Percentiles rank a stretch among this genome's conserved stretches.
phyloP scores from a whole-genome alignment of 1,284 basidiomycete genomes.

The Porogramme epimiltina region DNA sequence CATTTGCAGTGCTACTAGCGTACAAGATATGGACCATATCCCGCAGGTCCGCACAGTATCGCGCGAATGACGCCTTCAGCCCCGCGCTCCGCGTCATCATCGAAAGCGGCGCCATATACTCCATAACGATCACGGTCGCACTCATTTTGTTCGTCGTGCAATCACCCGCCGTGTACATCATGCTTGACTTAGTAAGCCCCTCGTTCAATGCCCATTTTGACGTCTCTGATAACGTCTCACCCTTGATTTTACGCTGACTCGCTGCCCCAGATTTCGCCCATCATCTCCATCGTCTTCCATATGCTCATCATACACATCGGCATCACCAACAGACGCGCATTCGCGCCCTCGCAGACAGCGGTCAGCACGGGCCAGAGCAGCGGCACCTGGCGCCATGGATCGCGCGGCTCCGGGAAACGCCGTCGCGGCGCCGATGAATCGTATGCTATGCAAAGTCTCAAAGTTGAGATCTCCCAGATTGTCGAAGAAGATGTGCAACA shows the following conservation, averaged over 20 bases:
- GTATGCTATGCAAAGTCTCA: conserved; percentile 21
- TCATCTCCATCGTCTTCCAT: conserved; percentile 33
- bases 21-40: conserved; percentile 27
- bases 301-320: conserved; percentile 30
- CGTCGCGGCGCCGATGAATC: conserved; percentile 7
- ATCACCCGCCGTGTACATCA: conserved; percentile 30
- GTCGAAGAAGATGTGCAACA: conserved; percentile 20
- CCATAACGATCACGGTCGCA: conserved; percentile 30
- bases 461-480: conserved; percentile 23
- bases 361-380: neutral
- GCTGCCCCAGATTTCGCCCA: conserved; percentile 23
- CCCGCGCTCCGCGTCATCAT: conserved; percentile 31
- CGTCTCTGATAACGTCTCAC: neutral
- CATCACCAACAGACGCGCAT: conserved; percentile 18
- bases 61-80: conserved; percentile 16
- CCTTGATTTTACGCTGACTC: neutral
- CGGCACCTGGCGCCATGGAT: conserved; percentile 1
- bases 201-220: neutral
- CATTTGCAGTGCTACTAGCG: conserved; percentile 23
- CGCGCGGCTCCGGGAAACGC: too few relatives aligned
- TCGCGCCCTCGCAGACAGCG: neutral
- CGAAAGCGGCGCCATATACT: conserved; percentile 35
- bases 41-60: conserved; percentile 13
- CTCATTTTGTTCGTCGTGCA: conserved; percentile 31
- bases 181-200: conserved; percentile 33